Base-by-base conservation (phyloP, 2,329 filamentous ascomycete genomes). In the Neodidymelliopsis sp. region DNA sequence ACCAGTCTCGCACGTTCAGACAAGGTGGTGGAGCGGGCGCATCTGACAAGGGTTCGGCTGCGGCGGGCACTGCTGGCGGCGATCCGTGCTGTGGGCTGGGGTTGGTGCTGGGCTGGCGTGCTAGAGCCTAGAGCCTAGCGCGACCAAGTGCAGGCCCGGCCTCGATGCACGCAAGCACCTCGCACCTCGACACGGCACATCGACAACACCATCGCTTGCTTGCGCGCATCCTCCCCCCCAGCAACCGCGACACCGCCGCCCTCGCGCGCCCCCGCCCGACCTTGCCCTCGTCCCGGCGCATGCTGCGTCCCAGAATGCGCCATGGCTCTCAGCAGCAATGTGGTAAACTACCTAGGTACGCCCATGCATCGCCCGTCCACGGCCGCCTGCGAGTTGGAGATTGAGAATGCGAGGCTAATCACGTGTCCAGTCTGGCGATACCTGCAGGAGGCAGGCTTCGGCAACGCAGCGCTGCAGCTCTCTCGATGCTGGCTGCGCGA, bases 401-500 rank as follows among this genome's bases (percentile, higher is more conserved):
- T 19, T 34, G 18, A 34, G n/a, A n/a, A n/a, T n/a, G n/a, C n/a
- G 25, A 30, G 6, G 23, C 57, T 60, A 43, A 60, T 55, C 24
- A 24, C 23, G 18, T 19, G 25, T 35, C 10, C 45, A 63, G 84
- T 88, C 72, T 85, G 84, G 80, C 84, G 84, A 79, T 86, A 80
- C 60, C 65, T 73, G 16, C 71, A 74, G 49, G 70, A 73, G 53
- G 67, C 71, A 25, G 71, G 71, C 51, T 82, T 81, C 72, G 80
- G 81, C 44, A 81, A 82, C 61, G 82, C 83, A 39, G 82, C 82
- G 35, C 76, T 83, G 54, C 81, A 80, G 71, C 77, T 87, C 54
- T 81, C 83, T 67, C 79, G 80, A 60, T 82, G 83, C 69, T 87
- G 84, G 84, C 78, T 82, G 63, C 78, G 79, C 63, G 80, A 87